phyloP scores from a whole-genome alignment of 1,284 basidiomycete species.

The Boletus smithii region DNA sequence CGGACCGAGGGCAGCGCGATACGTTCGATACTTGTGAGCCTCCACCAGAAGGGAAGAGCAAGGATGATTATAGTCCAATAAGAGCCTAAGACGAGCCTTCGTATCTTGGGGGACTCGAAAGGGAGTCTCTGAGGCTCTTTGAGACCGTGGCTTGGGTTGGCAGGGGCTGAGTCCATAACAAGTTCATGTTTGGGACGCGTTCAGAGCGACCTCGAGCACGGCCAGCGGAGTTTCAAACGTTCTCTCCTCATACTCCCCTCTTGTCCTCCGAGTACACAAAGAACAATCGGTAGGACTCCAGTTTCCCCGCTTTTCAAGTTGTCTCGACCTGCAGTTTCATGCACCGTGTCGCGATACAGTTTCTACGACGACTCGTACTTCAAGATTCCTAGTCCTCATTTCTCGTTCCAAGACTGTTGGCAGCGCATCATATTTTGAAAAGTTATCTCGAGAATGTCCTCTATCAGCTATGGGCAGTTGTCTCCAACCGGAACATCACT shows the following conservation, averaged over 20 bases:
- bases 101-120: slow-evolving; percentile 47
- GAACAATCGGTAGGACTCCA: slow-evolving; percentile 11
- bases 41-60: slow-evolving; percentile 85
- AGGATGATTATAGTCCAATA: slow-evolving; percentile 76
- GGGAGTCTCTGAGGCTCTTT: slow-evolving; percentile 50
- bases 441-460: slow-evolving; percentile 24
- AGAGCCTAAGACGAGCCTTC: slow-evolving; percentile 59
- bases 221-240: slow-evolving; percentile 33
- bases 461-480: slow-evolving; percentile 26
- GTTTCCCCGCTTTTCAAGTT: not conserved
- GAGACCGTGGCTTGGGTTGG: slow-evolving; percentile 30
- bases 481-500: slow-evolving; percentile 27
- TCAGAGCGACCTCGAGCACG: slow-evolving; percentile 12
- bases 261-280: slow-evolving; percentile 13
- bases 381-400: slow-evolving; percentile 9
- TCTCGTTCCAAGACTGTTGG: slow-evolving; percentile 7
- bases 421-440: slow-evolving; percentile 6
- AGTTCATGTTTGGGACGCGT: slow-evolving; percentile 12
- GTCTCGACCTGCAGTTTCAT: slow-evolving; percentile 7
- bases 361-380: slow-evolving; percentile 2
- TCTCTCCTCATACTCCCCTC: slow-evolving; percentile 25
- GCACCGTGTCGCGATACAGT: slow-evolving; percentile 6
- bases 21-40: slow-evolving; percentile 80
- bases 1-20: slow-evolving; percentile 66
- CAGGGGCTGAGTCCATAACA: slow-evolving; percentile 21